phyloP scores from a whole-genome alignment of 225 moss, liverwort and hornwort genomes.

The Climacium dendroides region DNA sequence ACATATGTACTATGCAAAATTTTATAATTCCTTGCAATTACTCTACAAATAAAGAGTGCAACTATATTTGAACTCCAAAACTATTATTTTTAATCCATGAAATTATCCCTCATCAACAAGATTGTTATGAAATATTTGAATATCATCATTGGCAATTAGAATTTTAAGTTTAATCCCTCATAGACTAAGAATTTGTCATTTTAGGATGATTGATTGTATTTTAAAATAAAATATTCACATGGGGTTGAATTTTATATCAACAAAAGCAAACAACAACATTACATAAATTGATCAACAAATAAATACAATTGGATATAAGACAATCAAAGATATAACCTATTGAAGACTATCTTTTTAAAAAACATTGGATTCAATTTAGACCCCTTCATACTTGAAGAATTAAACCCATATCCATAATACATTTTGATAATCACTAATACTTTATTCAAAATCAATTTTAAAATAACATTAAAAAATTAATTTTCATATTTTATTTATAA shows the following conservation, averaged over 20 bases:
- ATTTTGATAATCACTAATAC: not conserved
- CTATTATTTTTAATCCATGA: too few relatives aligned
- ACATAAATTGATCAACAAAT: not conserved
- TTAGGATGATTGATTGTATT: not conserved
- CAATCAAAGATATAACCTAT: too few relatives aligned
- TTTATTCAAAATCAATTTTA: not conserved
- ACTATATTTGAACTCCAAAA: not conserved
- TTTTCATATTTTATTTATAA: not conserved
- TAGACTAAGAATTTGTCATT: not conserved
- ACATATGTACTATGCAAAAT: not conserved
- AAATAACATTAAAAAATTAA: not conserved
- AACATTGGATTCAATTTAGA: not conserved
- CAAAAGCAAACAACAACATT: not conserved
- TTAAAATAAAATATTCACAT: not conserved
- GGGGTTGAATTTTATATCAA: rapidly evolving
- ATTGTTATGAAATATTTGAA: not conserved
- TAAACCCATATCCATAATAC: not conserved
- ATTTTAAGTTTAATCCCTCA: not conserved
- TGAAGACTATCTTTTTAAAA: not conserved
- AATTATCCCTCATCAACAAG: not conserved
- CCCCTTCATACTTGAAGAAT: not conserved
- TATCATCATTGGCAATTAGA: not conserved
- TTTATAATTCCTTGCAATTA: not conserved
- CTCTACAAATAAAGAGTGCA: not conserved
- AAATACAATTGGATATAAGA: not conserved